Conservation (phyloP, 257 asterid species). For the Knoxia roxburghii region DNA sequence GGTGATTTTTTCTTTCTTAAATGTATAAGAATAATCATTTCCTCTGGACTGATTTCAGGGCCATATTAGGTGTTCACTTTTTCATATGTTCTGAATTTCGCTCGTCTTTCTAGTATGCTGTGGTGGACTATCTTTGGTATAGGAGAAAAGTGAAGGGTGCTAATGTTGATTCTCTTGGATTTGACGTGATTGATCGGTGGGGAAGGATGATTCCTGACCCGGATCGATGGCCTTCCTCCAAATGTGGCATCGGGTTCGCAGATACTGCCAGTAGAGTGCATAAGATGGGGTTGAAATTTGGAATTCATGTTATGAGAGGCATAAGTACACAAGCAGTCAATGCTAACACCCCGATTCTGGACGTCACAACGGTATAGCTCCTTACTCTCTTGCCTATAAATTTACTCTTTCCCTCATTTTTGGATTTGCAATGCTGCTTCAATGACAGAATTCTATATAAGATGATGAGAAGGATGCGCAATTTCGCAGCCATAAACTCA, state of each 20-base stretch:
- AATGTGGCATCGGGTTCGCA: slow-evolving; percentile 64
- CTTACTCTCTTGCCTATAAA: slow-evolving; percentile 2
- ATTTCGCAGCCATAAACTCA: neutral
- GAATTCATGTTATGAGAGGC: slow-evolving; percentile 96
- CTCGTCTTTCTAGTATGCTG: slow-evolving; percentile 59
- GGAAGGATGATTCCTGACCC: slow-evolving; percentile 97
- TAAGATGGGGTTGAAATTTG: slow-evolving; percentile 82
- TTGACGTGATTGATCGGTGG: slow-evolving; percentile 87
- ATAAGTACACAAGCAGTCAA: slow-evolving; percentile 76
- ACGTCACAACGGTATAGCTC: slow-evolving; percentile 53
- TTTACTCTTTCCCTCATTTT: neutral
- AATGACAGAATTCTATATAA: neutral
- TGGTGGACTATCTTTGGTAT: slow-evolving; percentile 98
- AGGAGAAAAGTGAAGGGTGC: slow-evolving; percentile 83
- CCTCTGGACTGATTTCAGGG: neutral
- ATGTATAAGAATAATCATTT: neutral
- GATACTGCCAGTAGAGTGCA: slow-evolving; percentile 70
- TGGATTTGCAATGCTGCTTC: slow-evolving; percentile 8
- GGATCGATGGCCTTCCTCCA: slow-evolving; percentile 85
- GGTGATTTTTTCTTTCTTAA: slow-evolving; percentile 44
- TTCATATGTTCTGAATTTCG: slow-evolving; percentile 4
- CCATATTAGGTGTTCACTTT: neutral
- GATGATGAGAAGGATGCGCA: neutral
- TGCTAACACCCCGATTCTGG: slow-evolving; percentile 77
- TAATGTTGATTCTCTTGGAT: slow-evolving; percentile 71